Evolutionary conservation across 768 basidiomycete species (phyloP).

Genomic region (Epithele typhae): DNA sequence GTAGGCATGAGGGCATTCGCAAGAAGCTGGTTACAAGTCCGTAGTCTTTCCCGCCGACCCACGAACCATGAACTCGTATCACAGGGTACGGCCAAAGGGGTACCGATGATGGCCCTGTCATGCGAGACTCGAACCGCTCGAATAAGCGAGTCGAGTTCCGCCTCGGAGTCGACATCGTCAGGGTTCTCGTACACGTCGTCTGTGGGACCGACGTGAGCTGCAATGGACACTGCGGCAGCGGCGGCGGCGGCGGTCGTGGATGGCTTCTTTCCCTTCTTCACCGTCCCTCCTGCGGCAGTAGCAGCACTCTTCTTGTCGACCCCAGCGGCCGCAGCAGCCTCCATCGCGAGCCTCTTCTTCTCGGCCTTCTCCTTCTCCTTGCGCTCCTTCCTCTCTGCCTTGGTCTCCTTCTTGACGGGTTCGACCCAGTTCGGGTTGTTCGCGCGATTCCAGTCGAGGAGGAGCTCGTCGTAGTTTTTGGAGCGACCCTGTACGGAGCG

Average conservation of each 20-base stretch:
- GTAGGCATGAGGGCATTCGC: conserved; percentile 27
- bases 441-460: conserved; percentile 87
- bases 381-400: conserved; percentile 84
- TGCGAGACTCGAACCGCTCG: conserved; percentile 53
- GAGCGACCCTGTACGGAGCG: conserved; percentile 87
- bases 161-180: conserved; percentile 80
- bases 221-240: conserved; percentile 32
- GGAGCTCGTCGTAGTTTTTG: conserved; percentile 76
- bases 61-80: conserved; percentile 83
- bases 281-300: conserved; percentile 25
- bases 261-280: conserved; percentile 68
- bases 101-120: conserved; percentile 53
- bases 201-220: conserved; percentile 45
- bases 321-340: conserved; percentile 62
- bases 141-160: conserved; percentile 74
- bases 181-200: conserved; percentile 67
- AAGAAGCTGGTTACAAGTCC: conserved; percentile 33
- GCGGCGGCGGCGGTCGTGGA: conserved; percentile 38
- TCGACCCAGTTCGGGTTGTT: conserved; percentile 87
- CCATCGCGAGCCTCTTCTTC: conserved; percentile 70
- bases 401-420: conserved; percentile 81
- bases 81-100: conserved; percentile 67
- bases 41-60: conserved; percentile 60
- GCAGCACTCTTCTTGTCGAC: conserved; percentile 43
- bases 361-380: conserved; percentile 77